Evolutionary conservation across 176 grass and related monocot species (phyloP).

Genomic region (Eragrostis nindensis): DNA sequence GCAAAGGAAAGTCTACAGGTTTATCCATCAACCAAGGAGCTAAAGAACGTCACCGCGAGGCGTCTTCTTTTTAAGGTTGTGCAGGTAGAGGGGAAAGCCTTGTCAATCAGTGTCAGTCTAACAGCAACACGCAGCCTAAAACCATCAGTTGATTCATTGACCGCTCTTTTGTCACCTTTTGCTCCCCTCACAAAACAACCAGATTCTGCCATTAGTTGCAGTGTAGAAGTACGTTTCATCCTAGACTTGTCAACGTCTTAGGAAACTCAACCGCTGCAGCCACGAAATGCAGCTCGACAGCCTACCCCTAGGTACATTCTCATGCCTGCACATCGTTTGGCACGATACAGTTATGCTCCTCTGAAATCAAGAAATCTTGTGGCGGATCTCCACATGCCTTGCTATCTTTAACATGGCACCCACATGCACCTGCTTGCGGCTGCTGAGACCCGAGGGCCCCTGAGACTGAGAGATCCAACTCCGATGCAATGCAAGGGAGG

Average conservation of each 20-base stretch:
- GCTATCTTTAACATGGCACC: slow-evolving; percentile 41
- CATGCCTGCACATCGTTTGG: slow-evolving; percentile 33
- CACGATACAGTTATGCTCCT: slow-evolving; percentile 23
- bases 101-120: not conserved
- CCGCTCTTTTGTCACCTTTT: slow-evolving; percentile 43
- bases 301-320: slow-evolving; percentile 2
- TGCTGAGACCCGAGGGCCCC: slow-evolving; percentile 30
- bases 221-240: slow-evolving; percentile 6
- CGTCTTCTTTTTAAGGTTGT: slow-evolving; percentile 16
- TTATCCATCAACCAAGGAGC: slow-evolving; percentile 14
- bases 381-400: slow-evolving; percentile 41
- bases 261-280: not conserved
- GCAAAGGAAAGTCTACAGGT: slow-evolving; percentile 1
- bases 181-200: not conserved
- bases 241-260: slow-evolving; percentile 3
- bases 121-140: slow-evolving; percentile 16
- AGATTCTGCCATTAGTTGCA: slow-evolving; percentile 28
- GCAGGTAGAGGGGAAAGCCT: slow-evolving; percentile 1
- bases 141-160: slow-evolving; percentile 28
- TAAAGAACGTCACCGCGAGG: not conserved
- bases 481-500: not conserved
- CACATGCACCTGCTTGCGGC: slow-evolving; percentile 52
- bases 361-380: slow-evolving; percentile 38
- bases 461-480: slow-evolving; percentile 10
- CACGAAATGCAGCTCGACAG: slow-evolving; percentile 16